Conservation (phyloP, 2,329 filamentous ascomycete genomes). For the Capronia coronata region DNA sequence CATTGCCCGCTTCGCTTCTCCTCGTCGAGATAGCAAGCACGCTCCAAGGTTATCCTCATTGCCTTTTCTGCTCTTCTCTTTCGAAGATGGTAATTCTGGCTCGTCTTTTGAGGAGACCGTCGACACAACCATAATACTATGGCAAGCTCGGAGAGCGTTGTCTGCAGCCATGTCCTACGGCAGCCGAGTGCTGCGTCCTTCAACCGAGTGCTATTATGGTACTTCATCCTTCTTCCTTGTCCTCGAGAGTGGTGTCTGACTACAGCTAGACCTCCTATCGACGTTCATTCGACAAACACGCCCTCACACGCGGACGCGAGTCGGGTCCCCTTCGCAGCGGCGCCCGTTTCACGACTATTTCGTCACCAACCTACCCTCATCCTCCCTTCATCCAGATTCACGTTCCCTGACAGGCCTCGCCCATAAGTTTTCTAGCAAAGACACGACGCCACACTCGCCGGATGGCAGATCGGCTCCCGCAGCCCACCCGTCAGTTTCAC, state of each 20-base stretch:
- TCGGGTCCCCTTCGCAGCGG: constrained; percentile 29
- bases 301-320: constrained; percentile 11
- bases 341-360: constrained; percentile 89
- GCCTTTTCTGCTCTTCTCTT: background rate
- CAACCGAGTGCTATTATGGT: constrained; percentile 24
- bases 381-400: constrained; percentile 84
- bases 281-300: constrained; percentile 30
- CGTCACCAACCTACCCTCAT: constrained; percentile 88
- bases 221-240: constrained; percentile 14
- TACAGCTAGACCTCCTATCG: constrained; percentile 34
- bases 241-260: constrained; percentile 8
- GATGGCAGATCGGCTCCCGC: constrained; percentile 50
- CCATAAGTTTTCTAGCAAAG: constrained; percentile 79
- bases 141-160: constrained; percentile 20
- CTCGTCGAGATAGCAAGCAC: too few species aligned
- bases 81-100: constrained; percentile 3
- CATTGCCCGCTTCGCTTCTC: too few species aligned
- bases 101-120: background rate
- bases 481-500: constrained; percentile 52
- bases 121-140: constrained; percentile 18
- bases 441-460: constrained; percentile 68
- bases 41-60: too few species aligned
- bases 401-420: constrained; percentile 57
- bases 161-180: constrained; percentile 23
- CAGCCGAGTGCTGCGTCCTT: constrained; percentile 17